These are phyloP conservation scores for Beverwykella pulmonaria DNA, from an alignment of 495 filamentous ascomycete species.

Conservation along the genomic window DNA sequence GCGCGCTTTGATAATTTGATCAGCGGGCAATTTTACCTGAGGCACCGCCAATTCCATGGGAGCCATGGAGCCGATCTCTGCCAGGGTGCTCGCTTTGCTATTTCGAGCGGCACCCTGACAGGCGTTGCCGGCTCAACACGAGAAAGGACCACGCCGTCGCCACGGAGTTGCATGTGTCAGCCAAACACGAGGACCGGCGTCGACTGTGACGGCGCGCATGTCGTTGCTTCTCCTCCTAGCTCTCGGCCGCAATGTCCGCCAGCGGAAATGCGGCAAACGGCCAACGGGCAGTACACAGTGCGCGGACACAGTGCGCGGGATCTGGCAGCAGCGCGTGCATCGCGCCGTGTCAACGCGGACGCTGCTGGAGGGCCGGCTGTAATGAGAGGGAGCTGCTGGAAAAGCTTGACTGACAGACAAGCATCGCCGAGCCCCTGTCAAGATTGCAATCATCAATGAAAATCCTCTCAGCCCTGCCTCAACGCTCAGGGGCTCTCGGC, in stretches of 20 bases:
- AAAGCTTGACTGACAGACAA: neutral
- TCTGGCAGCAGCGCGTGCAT: neutral
- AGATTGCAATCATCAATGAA: too few species aligned
- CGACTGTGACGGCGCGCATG: neutral
- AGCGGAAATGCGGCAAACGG: neutral
- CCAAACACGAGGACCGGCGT: neutral
- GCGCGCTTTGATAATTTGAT: constrained; percentile 18
- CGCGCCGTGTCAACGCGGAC: neutral
- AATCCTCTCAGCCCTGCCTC: constrained; percentile 1
- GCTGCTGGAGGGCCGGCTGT: neutral
- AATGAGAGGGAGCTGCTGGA: neutral
- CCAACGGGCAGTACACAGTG: too few species aligned
- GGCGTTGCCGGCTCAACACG: neutral
- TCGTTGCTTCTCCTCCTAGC: neutral
- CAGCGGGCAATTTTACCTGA: constrained; percentile 20
- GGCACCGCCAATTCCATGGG: constrained; percentile 9
- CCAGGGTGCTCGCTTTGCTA: neutral
- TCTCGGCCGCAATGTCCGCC: neutral
- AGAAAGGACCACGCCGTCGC: neutral
- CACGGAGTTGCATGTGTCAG: neutral
- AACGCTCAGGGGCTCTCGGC: neutral
- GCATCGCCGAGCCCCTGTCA: neutral
- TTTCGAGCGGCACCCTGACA: neutral
- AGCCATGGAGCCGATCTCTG: neutral
- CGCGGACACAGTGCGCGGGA: too few species aligned